These are phyloP conservation scores for Gliomastix tumulicola DNA, from an alignment of 2,329 filamentous ascomycete species.

Conservation along the genomic window DNA sequence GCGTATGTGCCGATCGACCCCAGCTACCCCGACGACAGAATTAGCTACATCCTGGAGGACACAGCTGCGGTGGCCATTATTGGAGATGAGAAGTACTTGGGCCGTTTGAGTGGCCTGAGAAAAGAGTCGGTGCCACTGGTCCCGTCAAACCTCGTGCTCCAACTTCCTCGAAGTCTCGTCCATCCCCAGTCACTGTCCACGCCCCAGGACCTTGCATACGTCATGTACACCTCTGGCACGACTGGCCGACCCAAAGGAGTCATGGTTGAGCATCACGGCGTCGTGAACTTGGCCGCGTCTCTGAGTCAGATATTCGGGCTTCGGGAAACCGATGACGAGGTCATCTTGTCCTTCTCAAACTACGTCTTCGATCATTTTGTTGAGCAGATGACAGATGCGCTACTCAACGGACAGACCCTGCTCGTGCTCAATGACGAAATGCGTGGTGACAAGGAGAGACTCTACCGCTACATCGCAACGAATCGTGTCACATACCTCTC, in stretches of 20 bases:
- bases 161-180: too few relatives aligned
- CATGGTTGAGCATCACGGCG: slow-evolving; percentile 4
- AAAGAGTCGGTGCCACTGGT: too few relatives aligned
- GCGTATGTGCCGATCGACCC: slow-evolving; percentile 10
- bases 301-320: slow-evolving; percentile 1
- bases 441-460: slow-evolving; percentile 1
- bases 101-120: too few relatives aligned
- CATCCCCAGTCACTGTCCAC: too few relatives aligned
- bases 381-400: too few relatives aligned
- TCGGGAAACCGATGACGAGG: neutral
- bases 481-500: slow-evolving; percentile 2
- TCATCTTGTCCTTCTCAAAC: slow-evolving; percentile 3
- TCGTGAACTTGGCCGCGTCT: slow-evolving; percentile 1
- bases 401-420: too few relatives aligned
- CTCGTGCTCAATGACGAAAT: too few relatives aligned
- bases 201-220: slow-evolving; percentile 15
- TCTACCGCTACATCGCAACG: slow-evolving; percentile 1
- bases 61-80: slow-evolving; percentile 2
- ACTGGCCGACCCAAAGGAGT: slow-evolving; percentile 30
- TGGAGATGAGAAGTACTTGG: too few relatives aligned
- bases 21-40: slow-evolving; percentile 8
- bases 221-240: slow-evolving; percentile 21
- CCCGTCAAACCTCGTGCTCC: too few relatives aligned
- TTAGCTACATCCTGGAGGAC: slow-evolving; percentile 9
- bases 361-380: slow-evolving; percentile 6